A percentile compares a stretch with the other conserved stretches of the same genome.
Conservation (phyloP, 257 asterid genomes). For the Scutellaria barbata region DNA sequence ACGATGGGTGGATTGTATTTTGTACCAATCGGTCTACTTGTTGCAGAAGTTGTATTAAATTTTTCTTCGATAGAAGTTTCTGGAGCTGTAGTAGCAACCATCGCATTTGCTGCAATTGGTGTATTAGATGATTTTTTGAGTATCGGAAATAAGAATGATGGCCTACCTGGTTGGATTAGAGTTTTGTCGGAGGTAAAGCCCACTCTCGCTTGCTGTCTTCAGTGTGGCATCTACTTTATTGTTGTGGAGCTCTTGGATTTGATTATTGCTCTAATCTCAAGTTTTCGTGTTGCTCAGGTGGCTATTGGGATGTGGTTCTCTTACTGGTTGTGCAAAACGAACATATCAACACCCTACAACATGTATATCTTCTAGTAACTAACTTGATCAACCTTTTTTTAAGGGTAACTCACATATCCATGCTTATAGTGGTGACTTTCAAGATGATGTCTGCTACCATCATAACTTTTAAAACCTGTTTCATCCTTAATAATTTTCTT, state of each 20-base stretch:
- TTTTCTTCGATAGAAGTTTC: constrained; percentile 81
- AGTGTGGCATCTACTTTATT: not conserved
- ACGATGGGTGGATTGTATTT: constrained; percentile 89
- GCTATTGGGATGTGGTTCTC: constrained; percentile 76
- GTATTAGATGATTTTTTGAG: constrained; percentile 63
- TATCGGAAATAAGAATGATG: constrained; percentile 44
- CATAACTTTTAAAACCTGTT: constrained; percentile 24
- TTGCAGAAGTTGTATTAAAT: constrained; percentile 65
- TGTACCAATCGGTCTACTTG: constrained; percentile 76
- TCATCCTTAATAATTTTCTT: constrained; percentile 10
- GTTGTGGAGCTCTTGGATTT: constrained; percentile 17
- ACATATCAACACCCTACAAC: constrained; percentile 68
- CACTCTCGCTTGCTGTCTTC: constrained; percentile 3
- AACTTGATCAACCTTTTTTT: constrained; percentile 62
- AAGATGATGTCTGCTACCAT: constrained; percentile 28
- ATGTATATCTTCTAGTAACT: constrained; percentile 74
- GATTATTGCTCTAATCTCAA: constrained; percentile 33
- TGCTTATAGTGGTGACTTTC: constrained; percentile 42
- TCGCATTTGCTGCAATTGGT: constrained; percentile 76
- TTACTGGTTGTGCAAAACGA: constrained; percentile 68
- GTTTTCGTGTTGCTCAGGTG: constrained; percentile 58
- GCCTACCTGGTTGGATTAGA: constrained; percentile 64
- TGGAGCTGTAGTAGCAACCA: constrained; percentile 69
- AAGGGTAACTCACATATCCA: constrained; percentile 69
- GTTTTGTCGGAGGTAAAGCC: constrained; percentile 70